Conservation (phyloP, 495 filamentous ascomycete species). For the Bryoglossum gracile region DNA sequence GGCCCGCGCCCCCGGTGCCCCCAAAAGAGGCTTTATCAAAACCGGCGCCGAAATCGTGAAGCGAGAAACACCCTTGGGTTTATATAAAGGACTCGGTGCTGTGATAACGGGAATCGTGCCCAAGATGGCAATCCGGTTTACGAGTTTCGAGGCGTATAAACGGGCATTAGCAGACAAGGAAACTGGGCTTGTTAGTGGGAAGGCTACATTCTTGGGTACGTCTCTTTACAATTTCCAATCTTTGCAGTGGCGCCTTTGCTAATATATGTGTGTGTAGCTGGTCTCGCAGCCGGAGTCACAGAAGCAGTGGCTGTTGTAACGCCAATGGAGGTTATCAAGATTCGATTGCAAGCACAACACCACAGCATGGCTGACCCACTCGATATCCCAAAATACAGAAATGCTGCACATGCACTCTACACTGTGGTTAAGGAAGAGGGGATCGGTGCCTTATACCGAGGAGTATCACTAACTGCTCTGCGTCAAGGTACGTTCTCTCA, state of each 20-base stretch:
- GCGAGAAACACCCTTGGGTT: conserved; percentile 80
- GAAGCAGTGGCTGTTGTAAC: conserved; percentile 95
- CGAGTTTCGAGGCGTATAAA: conserved; percentile 95
- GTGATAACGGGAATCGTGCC: conserved; percentile 95
- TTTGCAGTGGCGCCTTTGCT: no score
- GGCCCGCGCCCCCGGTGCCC: conserved; percentile 68
- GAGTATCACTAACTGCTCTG: conserved; percentile 86
- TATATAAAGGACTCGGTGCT: conserved; percentile 96
- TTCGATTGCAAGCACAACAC: conserved; percentile 93
- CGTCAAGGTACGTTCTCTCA: conserved; percentile 55
- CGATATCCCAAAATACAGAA: conserved; percentile 91
- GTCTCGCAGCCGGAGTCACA: conserved; percentile 86
- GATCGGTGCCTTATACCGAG: conserved; percentile 76
- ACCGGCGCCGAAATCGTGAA: conserved; percentile 84
- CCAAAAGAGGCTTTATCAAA: conserved; percentile 77
- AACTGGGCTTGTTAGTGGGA: conserved; percentile 61
- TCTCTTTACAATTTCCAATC: conserved; percentile 6
- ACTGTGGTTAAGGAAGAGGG: conserved; percentile 91
- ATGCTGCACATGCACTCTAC: conserved; percentile 91
- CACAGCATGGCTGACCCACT: conserved; percentile 90
- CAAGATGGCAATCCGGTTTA: conserved; percentile 99
- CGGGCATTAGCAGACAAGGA: conserved; percentile 63
- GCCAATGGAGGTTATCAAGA: conserved; percentile 99
- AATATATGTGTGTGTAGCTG: no score
- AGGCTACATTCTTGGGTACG: conserved; percentile 74